Evolutionary conservation across 2,329 filamentous ascomycete genomes (phyloP).

Genomic region (Colletotrichum lindemuthianum): DNA sequence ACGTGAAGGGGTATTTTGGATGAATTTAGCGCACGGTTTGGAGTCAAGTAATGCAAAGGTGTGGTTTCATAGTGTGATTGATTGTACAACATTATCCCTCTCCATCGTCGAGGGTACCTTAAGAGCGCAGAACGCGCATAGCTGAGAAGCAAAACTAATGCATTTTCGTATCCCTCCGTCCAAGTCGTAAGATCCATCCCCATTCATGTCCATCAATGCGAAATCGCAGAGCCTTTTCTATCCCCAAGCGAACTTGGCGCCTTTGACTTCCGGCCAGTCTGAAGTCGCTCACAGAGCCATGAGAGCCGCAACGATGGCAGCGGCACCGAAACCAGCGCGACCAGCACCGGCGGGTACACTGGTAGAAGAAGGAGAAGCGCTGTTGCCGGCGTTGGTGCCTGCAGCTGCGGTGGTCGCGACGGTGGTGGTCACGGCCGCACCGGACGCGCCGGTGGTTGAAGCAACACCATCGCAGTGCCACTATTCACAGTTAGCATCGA

Average conservation of each 20-base stretch:
- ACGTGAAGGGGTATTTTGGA: no score
- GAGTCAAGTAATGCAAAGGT: neutral
- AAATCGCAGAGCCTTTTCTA: neutral
- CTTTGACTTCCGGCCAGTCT: neutral
- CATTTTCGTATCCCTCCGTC: constrained; percentile 6
- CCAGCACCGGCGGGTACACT: constrained; percentile 26
- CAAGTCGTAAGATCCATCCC: neutral
- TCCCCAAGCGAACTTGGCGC: neutral
- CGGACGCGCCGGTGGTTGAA: constrained; percentile 1
- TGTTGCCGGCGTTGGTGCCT: neutral
- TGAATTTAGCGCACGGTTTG: no score
- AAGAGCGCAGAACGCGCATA: constrained; percentile 1
- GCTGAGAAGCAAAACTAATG: neutral
- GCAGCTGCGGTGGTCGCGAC: constrained; percentile 11
- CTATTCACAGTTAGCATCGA: no score
- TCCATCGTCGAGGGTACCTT: neutral
- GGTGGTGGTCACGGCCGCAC: constrained; percentile 4
- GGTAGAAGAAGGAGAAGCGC: constrained; percentile 58
- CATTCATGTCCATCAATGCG: constrained; percentile 11
- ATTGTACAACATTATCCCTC: constrained; percentile 19
- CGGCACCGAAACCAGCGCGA: constrained; percentile 21
- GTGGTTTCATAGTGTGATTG: neutral
- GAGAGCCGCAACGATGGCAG: constrained; percentile 29
- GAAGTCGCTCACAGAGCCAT: constrained; percentile 20
- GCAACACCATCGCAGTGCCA: constrained; percentile 32